phyloP scores from a whole-genome alignment of 495 filamentous ascomycete species.

The Penicillium chermesinum region DNA sequence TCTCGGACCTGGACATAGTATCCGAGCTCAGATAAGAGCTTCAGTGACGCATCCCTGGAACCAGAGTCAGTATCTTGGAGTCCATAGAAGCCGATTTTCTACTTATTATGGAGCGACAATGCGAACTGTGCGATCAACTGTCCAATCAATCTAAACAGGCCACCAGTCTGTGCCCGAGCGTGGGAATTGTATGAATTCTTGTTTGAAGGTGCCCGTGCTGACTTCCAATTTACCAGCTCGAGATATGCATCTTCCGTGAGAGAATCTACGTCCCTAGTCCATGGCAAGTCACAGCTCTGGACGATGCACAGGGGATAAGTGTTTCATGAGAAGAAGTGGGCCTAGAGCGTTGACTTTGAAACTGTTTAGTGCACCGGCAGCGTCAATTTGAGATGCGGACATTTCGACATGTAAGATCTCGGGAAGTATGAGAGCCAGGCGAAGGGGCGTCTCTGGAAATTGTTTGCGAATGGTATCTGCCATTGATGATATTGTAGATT shows the following conservation, averaged over 20 bases:
- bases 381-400: too few relatives aligned
- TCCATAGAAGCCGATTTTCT: too few relatives aligned
- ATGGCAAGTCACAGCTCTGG: slow-evolving; percentile 35
- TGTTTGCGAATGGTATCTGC: too few relatives aligned
- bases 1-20: slow-evolving; percentile 37
- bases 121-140: slow-evolving; percentile 23
- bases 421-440: too few relatives aligned
- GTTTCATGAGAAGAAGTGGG: too few relatives aligned
- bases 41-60: not conserved
- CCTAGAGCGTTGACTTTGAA: too few relatives aligned
- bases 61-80: not conserved
- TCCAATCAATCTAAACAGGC: slow-evolving; percentile 29
- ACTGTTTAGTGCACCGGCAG: too few relatives aligned
- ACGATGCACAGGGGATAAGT: slow-evolving; percentile 31
- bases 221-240: slow-evolving; percentile 28
- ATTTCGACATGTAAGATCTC: too few relatives aligned
- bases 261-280: slow-evolving; percentile 22
- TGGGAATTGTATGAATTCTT: too few relatives aligned
- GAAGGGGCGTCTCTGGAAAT: too few relatives aligned
- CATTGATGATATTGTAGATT: too few relatives aligned
- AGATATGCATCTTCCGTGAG: slow-evolving; percentile 31
- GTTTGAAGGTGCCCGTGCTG: too few relatives aligned
- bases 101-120: slow-evolving; percentile 6
- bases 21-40: slow-evolving; percentile 20
- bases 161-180: slow-evolving; percentile 30